Base-by-base conservation (phyloP, 192 early-diverging fungal genomes). In the Podila epigama region DNA sequence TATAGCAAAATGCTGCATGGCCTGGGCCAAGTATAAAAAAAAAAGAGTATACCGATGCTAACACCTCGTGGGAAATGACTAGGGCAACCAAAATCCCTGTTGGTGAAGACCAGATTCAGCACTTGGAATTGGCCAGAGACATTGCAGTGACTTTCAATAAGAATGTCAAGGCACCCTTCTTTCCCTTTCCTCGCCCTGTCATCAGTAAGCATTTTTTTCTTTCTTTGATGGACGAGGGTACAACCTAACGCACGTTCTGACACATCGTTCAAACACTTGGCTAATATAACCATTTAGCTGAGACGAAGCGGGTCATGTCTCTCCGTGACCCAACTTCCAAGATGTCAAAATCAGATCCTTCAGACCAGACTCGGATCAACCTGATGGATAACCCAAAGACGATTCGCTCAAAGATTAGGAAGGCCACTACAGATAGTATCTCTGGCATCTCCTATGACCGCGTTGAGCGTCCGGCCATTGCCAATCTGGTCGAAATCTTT, bases 21-120 rank as follows among this genome's bases (percentile, higher is more conserved):
- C n/a, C n/a, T n/a, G n/a, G n/a, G n/a, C n/a, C n/a, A n/a, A n/a
- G n/a, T n/a, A n/a, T n/a, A n/a, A n/a, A n/a, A n/a, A n/a, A n/a
- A n/a, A n/a, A n/a, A n/a, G n/a, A n/a, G n/a, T n/a, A n/a, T n/a
- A n/a, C n/a, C n/a, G n/a, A n/a, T n/a, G n/a, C n/a, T n/a, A n/a
- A n/a, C n/a, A n/a, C n/a, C n/a, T n/a, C n/a, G n/a, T n/a, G n/a
- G n/a, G n/a, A n/a, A n/a, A n/a, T n/a, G n/a, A n/a, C 16, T 58
- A 87, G 83, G 57, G 90, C 94, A 0, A 93, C 91, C 6, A 86
- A 95, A 55, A 89, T 98, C 10, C 96, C 96, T 0, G 92, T 98
- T 8, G 96, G 96, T 33, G 95, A 94, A 51, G 96, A 98, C 81
- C 95, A 98, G 63, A 65, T 91, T 11, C 96, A 97, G 72, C 96